Base-by-base conservation (phyloP, 148 eudicot species). In the Selenicereus undatus region DNA sequence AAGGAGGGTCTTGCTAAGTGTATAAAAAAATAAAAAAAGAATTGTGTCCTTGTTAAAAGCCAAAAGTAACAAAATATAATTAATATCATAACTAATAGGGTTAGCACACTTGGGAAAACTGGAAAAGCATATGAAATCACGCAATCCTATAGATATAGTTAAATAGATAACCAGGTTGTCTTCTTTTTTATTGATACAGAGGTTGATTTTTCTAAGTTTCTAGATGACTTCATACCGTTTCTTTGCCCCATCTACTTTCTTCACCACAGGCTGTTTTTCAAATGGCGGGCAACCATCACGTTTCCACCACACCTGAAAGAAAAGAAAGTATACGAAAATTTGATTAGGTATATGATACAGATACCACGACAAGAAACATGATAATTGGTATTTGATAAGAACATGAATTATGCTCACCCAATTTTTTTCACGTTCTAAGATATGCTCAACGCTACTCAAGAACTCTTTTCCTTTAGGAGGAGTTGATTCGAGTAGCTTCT, bases 271-370 rank as follows among this genome's bases (percentile, higher is more conserved):
- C 78, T 84, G 93, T 83, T 96, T 92, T 80, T 96, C 99, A 86
- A 93, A 96, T 73, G 99, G 90, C 39, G 90, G 92, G 86, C 99
- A 96, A 81, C 97, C 98, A 89, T 96, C 99, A 76, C 98, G 97
- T 81, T 96, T 96, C 99, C 99, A 96, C 99, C 99, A 96, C 9
- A 96, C 98, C 99, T 96, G 76, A 70, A 51, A 84, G 77, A 74
- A 39, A 76, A 79, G 65, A 24, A 62, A 24, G 75, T n/a, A 42
- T 24, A 27, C 52, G 42, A 45, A 51, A 81, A 71, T 56, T 11
- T 77, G 73, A 74, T 22, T 81, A 71, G 48, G 43, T n/a, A 51
- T 35, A 29, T 54, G 21, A 16, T 27, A 80, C 7, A 66, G 52
- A 78, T 16, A 50, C 45, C 32, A 45, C 43, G 39, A 9, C 39